phyloP scores from a whole-genome alignment of 2,329 filamentous ascomycete species.

The Pseudogymnoascus sp. region DNA sequence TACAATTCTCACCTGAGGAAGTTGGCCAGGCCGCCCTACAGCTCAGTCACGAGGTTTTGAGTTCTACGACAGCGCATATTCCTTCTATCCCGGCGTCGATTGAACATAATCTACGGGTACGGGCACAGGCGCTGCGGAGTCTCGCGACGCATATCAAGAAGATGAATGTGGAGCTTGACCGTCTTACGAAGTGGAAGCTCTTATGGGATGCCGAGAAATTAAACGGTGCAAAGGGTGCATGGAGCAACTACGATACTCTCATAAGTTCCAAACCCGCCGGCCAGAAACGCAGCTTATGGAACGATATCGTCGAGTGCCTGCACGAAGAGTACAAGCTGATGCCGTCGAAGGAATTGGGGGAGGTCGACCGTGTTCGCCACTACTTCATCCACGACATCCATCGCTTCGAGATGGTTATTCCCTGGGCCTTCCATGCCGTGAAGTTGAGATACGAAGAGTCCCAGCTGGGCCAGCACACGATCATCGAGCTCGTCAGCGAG shows the following conservation, averaged over 20 bases:
- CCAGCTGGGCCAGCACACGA: conserved; percentile 42
- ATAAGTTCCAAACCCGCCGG: conserved; percentile 49
- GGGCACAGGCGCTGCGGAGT: conserved; percentile 64
- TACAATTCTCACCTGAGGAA: conserved; percentile 60
- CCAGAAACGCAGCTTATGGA: conserved; percentile 60
- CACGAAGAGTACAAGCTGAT: conserved; percentile 67
- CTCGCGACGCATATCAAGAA: conserved; percentile 63
- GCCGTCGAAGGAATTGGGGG: conserved; percentile 53
- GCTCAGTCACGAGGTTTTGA: conserved; percentile 74
- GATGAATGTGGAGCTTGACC: conserved; percentile 57
- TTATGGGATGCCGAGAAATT: conserved; percentile 90
- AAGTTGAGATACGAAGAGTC: conserved; percentile 61
- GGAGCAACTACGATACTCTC: conserved; percentile 69
- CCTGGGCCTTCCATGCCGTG: conserved; percentile 70
- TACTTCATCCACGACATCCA: conserved; percentile 76
- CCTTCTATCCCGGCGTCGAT: conserved; percentile 65
- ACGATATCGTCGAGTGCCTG: conserved; percentile 66
- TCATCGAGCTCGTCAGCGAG: conserved; percentile 38
- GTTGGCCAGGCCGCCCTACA: conserved; percentile 67
- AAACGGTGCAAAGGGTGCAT: conserved; percentile 67
- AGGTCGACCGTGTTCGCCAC: conserved; percentile 71
- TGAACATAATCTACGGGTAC: conserved; percentile 68
- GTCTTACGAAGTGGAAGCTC: conserved; percentile 65
- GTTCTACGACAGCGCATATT: conserved; percentile 66
- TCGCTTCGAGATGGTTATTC: conserved; percentile 64